Percentiles rank a stretch among this genome's conserved stretches.
Evolutionary conservation across 306 rosid species (phyloP).

Genomic region (Ziziphus jujuba): DNA sequence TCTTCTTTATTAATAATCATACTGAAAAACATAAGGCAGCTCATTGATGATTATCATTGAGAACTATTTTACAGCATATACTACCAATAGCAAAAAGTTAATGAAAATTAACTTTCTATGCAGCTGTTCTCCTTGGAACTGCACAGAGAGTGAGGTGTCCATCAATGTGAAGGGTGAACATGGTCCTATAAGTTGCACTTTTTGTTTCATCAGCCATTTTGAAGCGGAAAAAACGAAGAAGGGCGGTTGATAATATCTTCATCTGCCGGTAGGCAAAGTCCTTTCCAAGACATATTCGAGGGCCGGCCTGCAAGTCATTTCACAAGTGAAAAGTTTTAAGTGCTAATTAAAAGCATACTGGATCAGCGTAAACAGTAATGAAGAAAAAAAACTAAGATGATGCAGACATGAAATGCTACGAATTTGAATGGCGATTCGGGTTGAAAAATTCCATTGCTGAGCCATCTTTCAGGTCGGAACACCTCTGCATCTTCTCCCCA

Average conservation of each 20-base stretch:
- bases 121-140: slow-evolving; percentile 33
- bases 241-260: slow-evolving; percentile 63
- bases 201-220: slow-evolving; percentile 45
- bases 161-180: slow-evolving; percentile 76
- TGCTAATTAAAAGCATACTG: neutral
- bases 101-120: too few species aligned
- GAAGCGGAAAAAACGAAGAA: slow-evolving; percentile 58
- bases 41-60: too few species aligned
- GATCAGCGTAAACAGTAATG: neutral
- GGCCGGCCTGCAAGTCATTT: slow-evolving; percentile 50
- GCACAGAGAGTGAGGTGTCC: slow-evolving; percentile 64
- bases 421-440: slow-evolving; percentile 79
- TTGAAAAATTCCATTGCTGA: slow-evolving; percentile 50
- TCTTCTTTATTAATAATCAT: too few species aligned
- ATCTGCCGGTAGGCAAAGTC: slow-evolving; percentile 80
- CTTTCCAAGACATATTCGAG: slow-evolving; percentile 68
- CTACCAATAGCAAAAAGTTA: too few species aligned
- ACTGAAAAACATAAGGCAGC: too few species aligned
- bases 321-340: neutral
- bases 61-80: too few species aligned
- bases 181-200: slow-evolving; percentile 51
- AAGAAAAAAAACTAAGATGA: neutral
- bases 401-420: slow-evolving; percentile 65
- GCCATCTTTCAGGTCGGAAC: slow-evolving; percentile 77
- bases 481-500: slow-evolving; percentile 75